Conservation (phyloP, 2,329 filamentous ascomycete genomes). For the Cercospora sp. region DNA sequence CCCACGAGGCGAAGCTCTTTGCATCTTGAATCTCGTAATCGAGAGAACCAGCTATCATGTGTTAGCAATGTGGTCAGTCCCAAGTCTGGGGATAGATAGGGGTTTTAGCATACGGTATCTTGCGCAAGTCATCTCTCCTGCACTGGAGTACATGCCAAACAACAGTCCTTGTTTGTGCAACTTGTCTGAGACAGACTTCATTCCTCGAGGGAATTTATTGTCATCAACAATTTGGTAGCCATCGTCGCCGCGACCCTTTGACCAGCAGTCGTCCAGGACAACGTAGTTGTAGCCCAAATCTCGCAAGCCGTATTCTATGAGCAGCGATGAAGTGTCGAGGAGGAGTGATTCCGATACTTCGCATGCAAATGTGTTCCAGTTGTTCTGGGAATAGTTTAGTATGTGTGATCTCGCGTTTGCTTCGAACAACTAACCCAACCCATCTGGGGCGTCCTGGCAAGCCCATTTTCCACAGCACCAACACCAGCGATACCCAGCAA, state of each 20-base stretch:
- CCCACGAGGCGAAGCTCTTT: constrained; percentile 58
- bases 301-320: neutral
- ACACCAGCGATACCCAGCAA: neutral
- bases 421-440: neutral
- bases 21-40: constrained; percentile 61
- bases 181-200: constrained; percentile 1
- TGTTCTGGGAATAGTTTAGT: neutral
- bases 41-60: constrained; percentile 43
- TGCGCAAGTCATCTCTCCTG: constrained; percentile 47
- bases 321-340: neutral
- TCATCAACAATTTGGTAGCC: neutral
- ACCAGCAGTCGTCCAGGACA: neutral
- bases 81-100: no score
- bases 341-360: neutral
- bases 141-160: constrained; percentile 63
- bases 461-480: neutral
- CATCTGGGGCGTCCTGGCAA: neutral
- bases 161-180: constrained; percentile 53
- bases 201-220: neutral
- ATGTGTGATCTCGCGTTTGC: neutral
- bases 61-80: neutral
- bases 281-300: neutral
- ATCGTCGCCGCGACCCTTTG: neutral
- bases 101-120: constrained; percentile 50
- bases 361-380: neutral